A percentile compares a stretch with the other conserved stretches of the same genome.
phyloP scores from a whole-genome alignment of 2,329 filamentous ascomycete genomes.

The Cladosporium sp. region DNA sequence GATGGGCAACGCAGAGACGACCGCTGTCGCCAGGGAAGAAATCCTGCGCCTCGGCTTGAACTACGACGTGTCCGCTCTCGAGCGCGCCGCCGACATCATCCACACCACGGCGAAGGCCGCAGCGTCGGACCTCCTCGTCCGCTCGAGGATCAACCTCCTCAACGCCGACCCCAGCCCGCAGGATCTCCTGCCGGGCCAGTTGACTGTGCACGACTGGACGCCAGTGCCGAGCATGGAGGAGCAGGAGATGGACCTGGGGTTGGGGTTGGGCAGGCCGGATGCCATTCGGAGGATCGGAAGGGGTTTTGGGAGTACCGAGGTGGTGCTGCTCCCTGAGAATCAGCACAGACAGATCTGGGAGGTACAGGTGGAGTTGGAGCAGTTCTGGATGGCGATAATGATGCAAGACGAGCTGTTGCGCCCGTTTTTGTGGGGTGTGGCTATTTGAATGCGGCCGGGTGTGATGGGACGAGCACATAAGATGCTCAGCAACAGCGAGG shows the following conservation, averaged over 20 bases:
- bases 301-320: slow-evolving; percentile 10
- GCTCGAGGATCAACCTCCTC: slow-evolving; percentile 18
- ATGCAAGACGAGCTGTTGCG: slow-evolving; percentile 15
- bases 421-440: background rate
- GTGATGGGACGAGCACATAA: no score
- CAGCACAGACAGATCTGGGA: slow-evolving; percentile 19
- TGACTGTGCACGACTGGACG: slow-evolving; percentile 21
- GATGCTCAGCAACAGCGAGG: no score
- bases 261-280: slow-evolving; percentile 19
- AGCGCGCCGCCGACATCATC: slow-evolving; percentile 1
- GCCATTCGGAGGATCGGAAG: slow-evolving; percentile 18
- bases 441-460: background rate
- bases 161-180: slow-evolving; percentile 13
- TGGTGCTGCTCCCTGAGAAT: slow-evolving; percentile 18
- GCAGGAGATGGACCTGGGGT: slow-evolving; percentile 17
- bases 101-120: slow-evolving; percentile 2
- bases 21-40: slow-evolving; percentile 8
- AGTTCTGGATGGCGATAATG: slow-evolving; percentile 16
- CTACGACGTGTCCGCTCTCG: slow-evolving; percentile 18
- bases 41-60: slow-evolving; percentile 12
- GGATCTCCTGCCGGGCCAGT: slow-evolving; percentile 10
- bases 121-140: slow-evolving; percentile 14
- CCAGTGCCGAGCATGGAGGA: slow-evolving; percentile 11
- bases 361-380: slow-evolving; percentile 19
- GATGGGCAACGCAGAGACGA: slow-evolving; percentile 15